Percentiles rank a stretch among this genome's conserved stretches.
These are phyloP conservation scores for Piper betle DNA, from an alignment of 164 flowering plant species.

Conservation along the genomic window DNA sequence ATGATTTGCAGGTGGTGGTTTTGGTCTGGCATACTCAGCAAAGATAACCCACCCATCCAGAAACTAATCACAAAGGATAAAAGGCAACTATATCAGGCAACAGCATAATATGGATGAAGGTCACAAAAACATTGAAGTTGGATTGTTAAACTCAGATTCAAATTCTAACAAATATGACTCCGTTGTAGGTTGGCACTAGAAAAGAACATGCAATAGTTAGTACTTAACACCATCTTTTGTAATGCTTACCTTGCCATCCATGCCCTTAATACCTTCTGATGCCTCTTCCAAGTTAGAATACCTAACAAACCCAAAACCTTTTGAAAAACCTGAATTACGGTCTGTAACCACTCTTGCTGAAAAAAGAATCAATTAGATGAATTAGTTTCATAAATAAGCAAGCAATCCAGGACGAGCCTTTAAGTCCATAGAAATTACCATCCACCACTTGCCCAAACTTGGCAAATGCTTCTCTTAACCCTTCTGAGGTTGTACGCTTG, in stretches of 20 bases:
- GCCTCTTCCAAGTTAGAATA: constrained; percentile 67
- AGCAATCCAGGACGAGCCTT: too few species aligned
- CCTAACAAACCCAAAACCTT: constrained; percentile 83
- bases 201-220: background rate
- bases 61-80: constrained; percentile 18
- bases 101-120: too few species aligned
- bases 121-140: background rate
- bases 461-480: constrained; percentile 34
- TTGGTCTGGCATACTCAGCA: constrained; percentile 45
- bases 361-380: background rate
- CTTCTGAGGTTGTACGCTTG: constrained; percentile 54
- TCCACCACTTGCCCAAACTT: constrained; percentile 45
- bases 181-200: background rate
- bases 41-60: constrained; percentile 54
- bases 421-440: background rate
- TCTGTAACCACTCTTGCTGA: constrained; percentile 56
- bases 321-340: constrained; percentile 57
- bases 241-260: constrained; percentile 77
- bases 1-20: constrained; percentile 22
- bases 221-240: background rate
- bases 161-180: background rate
- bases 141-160: background rate
- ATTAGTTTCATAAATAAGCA: too few species aligned
- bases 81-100: too few species aligned
- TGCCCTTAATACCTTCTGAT: constrained; percentile 63